Conservation (phyloP, 1,139 yeast genomes). For the Lodderomyces orthopsilosis region DNA sequence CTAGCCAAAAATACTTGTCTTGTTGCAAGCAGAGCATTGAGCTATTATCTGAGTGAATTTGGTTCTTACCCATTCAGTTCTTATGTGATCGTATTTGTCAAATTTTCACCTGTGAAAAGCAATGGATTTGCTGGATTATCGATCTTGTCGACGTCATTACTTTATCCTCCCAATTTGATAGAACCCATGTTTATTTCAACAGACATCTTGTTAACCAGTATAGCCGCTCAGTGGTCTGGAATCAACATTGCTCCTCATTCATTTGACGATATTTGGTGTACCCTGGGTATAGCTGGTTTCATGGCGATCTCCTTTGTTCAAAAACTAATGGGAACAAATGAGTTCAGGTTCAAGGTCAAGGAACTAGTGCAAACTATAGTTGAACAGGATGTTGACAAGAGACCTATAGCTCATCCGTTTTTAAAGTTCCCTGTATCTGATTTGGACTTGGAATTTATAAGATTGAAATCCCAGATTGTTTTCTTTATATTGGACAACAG, state of each 20-base stretch:
- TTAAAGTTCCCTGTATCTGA: constrained; percentile 66
- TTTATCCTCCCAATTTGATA: constrained; percentile 75
- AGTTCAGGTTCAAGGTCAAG: constrained; percentile 70
- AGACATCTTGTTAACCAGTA: constrained; percentile 61
- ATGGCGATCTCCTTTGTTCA: constrained; percentile 76
- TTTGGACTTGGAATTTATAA: constrained; percentile 59
- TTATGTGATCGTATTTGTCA: constrained; percentile 73
- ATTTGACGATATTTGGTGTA: constrained; percentile 88
- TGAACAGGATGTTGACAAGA: constrained; percentile 72
- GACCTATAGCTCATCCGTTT: constrained; percentile 72
- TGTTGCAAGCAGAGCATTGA: constrained; percentile 74
- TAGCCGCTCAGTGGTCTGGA: constrained; percentile 93
- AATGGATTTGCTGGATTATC: constrained; percentile 78
- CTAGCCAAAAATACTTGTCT: constrained; percentile 74
- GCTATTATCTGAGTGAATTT: constrained; percentile 80
- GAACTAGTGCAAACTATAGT: constrained; percentile 64
- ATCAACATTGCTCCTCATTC: constrained; percentile 82
- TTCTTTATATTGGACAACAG: constrained; percentile 81
- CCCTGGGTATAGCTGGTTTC: constrained; percentile 78
- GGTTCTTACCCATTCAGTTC: constrained; percentile 92
- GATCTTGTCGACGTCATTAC: constrained; percentile 56
- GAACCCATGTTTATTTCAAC: constrained; percentile 79
- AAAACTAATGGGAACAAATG: constrained; percentile 78
- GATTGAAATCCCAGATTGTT: constrained; percentile 82
- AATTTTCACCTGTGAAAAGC: constrained; percentile 35